A percentile compares a stretch with the other conserved stretches of the same genome.
Conservation (phyloP, 306 rosid species). For the Ormosia semicastrata region DNA sequence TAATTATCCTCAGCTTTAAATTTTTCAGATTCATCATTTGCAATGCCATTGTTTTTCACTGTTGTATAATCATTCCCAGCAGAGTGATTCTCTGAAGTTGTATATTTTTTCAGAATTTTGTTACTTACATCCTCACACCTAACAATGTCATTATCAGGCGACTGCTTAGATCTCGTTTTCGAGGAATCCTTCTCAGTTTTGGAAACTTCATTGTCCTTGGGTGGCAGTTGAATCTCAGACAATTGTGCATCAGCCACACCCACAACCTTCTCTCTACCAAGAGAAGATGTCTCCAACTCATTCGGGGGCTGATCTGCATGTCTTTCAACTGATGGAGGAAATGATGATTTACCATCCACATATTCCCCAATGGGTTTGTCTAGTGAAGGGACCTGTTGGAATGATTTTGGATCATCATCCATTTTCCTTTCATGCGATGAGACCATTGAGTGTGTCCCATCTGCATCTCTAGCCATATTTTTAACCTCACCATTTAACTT, state of each 20-base stretch:
- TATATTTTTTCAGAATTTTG: constrained; percentile 31
- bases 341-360: constrained; percentile 25
- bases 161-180: constrained; percentile 32
- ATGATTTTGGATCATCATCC: constrained; percentile 21
- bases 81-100: constrained; percentile 21
- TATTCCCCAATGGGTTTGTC: constrained; percentile 18
- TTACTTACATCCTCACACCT: constrained; percentile 31
- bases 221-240: constrained; percentile 23
- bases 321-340: constrained; percentile 24
- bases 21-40: constrained; percentile 20
- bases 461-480: constrained; percentile 12
- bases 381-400: constrained; percentile 25
- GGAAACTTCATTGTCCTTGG: constrained; percentile 20
- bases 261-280: constrained; percentile 20
- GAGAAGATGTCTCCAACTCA: background rate
- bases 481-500: constrained; percentile 31
- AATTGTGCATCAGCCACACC: constrained; percentile 31
- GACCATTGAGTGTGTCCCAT: constrained; percentile 19
- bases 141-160: constrained; percentile 25
- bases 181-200: constrained; percentile 37
- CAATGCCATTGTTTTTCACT: constrained; percentile 8
- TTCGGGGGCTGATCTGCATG: background rate
- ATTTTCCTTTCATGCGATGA: constrained; percentile 22
- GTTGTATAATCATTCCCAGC: constrained; percentile 30
- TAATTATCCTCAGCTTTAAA: constrained; percentile 27